Percentiles rank a stretch among this genome's conserved stretches.
phyloP scores from a whole-genome alignment of 2,329 filamentous ascomycete species.

The Conoideocrella luteorostrata region DNA sequence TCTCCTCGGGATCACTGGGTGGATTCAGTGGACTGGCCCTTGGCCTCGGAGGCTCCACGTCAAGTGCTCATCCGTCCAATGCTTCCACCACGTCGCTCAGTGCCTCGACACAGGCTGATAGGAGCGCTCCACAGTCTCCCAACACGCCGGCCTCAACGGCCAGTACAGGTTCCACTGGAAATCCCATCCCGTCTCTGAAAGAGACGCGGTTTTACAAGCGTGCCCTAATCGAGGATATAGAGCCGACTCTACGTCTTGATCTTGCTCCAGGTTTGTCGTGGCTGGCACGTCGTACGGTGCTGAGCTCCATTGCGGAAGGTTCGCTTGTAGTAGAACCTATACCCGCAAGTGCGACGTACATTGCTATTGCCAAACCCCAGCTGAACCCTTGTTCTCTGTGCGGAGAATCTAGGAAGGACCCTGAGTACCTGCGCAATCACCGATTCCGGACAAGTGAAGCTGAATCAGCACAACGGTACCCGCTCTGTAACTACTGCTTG shows the following conservation, averaged over 20 bases:
- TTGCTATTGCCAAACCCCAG: constrained; percentile 44
- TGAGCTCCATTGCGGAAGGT: constrained; percentile 78
- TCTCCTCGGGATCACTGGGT: constrained; percentile 62
- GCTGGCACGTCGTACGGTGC: constrained; percentile 79
- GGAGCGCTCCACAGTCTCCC: constrained; percentile 52
- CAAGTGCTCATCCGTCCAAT: constrained; percentile 46
- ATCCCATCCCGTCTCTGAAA: constrained; percentile 59
- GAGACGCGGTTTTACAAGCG: constrained; percentile 95
- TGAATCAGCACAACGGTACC: constrained; percentile 81
- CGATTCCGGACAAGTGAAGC: constrained; percentile 84
- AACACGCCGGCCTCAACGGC: constrained; percentile 49
- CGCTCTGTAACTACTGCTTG: constrained; percentile 84
- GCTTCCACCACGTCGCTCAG: constrained; percentile 55
- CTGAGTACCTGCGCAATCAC: constrained; percentile 69
- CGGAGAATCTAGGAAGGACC: constrained; percentile 70
- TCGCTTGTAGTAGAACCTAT: constrained; percentile 86
- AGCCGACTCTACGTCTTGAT: constrained; percentile 87
- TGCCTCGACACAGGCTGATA: constrained; percentile 39
- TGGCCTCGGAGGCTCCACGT: constrained; percentile 39
- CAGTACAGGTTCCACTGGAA: constrained; percentile 36
- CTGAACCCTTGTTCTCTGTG: constrained; percentile 76
- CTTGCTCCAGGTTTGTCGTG: constrained; percentile 86
- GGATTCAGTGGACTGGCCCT: constrained; percentile 39
- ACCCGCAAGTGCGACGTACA: constrained; percentile 49
- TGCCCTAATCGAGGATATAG: constrained; percentile 80